Conservation (phyloP, 2,329 filamentous ascomycete species). For the Stemphylium vesicarium region DNA sequence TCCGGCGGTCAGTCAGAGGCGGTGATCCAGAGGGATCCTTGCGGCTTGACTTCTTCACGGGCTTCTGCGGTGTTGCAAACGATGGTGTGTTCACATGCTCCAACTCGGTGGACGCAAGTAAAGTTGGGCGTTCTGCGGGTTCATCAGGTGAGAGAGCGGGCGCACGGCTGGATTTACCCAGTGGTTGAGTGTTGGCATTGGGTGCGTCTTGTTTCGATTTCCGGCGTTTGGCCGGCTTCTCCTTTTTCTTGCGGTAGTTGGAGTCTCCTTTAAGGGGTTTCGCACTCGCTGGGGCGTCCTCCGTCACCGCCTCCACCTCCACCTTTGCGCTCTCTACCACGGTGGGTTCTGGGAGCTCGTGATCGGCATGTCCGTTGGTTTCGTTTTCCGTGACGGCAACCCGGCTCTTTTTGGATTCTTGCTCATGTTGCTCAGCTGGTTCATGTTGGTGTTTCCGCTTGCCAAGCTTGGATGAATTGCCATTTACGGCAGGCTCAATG, state of each 20-base stretch:
- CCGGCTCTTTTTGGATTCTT: conserved; percentile 38
- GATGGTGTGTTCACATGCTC: conserved; percentile 17
- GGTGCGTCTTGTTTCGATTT: conserved; percentile 18
- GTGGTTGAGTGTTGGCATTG: conserved; percentile 8
- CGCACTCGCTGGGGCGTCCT: conserved; percentile 15
- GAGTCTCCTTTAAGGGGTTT: conserved; percentile 38
- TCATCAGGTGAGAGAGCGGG: conserved; percentile 33
- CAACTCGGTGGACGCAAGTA: conserved; percentile 42
- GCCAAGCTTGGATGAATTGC: conserved; percentile 42
- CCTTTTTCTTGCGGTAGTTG: conserved; percentile 47
- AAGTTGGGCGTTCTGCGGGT: conserved; percentile 21
- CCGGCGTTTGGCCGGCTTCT: conserved; percentile 24
- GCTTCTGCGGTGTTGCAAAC: conserved; percentile 27
- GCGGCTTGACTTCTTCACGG: conserved; percentile 15
- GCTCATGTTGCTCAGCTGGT: conserved; percentile 32
- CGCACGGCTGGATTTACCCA: conserved; percentile 12
- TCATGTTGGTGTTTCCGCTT: conserved; percentile 44
- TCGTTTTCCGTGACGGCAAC: conserved; percentile 10
- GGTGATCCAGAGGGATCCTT: conserved; percentile 35
- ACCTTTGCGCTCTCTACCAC: conserved; percentile 15
- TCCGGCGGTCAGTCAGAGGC: conserved; percentile 48
- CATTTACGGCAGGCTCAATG: conserved; percentile 29
- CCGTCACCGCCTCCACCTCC: conserved; percentile 10
- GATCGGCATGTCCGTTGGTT: conserved; percentile 1
- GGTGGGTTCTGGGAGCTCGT: conserved; percentile 1